A percentile compares a stretch with the other conserved stretches of the same genome.
phyloP scores from a whole-genome alignment of 148 eudicot genomes.

The Nepenthes mirabilis region DNA sequence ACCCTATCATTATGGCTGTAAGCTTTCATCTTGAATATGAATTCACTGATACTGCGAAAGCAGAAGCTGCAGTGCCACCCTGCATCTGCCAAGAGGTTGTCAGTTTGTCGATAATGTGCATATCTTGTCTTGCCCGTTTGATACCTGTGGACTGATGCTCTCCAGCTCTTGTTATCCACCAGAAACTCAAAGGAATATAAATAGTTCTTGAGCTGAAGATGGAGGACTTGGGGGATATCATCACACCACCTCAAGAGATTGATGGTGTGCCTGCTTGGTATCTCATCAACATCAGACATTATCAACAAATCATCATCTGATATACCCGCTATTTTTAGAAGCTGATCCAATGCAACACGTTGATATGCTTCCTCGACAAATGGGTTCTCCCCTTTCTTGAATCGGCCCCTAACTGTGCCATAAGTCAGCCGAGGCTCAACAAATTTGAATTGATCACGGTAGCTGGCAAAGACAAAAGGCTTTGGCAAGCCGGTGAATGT shows the following conservation, averaged over 20 bases:
- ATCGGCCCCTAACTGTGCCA: slow-evolving; percentile 29
- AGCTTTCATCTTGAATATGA: slow-evolving; percentile 42
- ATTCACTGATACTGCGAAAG: slow-evolving; percentile 28
- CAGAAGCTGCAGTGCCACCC: slow-evolving; percentile 51
- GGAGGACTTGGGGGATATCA: slow-evolving; percentile 25
- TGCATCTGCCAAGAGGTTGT: slow-evolving; percentile 30
- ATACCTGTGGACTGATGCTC: slow-evolving; percentile 34
- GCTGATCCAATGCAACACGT: slow-evolving; percentile 31
- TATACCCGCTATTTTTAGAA: slow-evolving; percentile 31
- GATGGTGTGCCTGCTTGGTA: slow-evolving; percentile 34
- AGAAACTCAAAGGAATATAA: slow-evolving; percentile 35
- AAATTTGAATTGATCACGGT: slow-evolving; percentile 22
- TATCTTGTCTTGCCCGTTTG: slow-evolving; percentile 24
- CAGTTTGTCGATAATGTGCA: slow-evolving; percentile 36
- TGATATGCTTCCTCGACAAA: slow-evolving; percentile 39
- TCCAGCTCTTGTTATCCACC: slow-evolving; percentile 33
- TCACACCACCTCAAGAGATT: slow-evolving; percentile 42
- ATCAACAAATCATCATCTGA: slow-evolving; percentile 37
- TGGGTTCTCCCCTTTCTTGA: slow-evolving; percentile 28
- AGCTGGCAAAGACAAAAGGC: slow-evolving; percentile 19
- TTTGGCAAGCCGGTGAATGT: slow-evolving; percentile 37
- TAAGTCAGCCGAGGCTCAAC: slow-evolving; percentile 28
- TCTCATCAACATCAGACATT: slow-evolving; percentile 8
- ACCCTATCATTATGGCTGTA: slow-evolving; percentile 41
- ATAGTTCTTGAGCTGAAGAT: slow-evolving; percentile 33